Conservation (phyloP, 2,329 filamentous ascomycete genomes). For the Aspergillus persii region DNA sequence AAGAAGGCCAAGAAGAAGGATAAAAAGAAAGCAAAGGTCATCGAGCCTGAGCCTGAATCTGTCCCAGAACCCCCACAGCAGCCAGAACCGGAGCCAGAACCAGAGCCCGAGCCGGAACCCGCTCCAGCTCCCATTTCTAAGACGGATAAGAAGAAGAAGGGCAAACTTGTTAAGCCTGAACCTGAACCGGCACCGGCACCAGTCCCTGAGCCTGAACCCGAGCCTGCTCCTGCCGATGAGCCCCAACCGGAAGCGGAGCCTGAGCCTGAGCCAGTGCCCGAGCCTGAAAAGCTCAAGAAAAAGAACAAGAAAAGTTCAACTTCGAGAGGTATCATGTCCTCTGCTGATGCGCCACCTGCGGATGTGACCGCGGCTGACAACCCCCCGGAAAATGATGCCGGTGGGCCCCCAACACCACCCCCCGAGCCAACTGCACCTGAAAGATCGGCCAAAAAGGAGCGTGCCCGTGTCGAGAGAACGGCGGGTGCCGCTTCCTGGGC, state of each 20-base stretch:
- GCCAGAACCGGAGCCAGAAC: slow-evolving; percentile 31
- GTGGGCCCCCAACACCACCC: slow-evolving; percentile 49
- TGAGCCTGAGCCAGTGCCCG: slow-evolving; percentile 19
- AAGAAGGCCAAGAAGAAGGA: slow-evolving; percentile 20
- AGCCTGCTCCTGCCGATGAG: slow-evolving; percentile 22
- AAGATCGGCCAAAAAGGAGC: slow-evolving; percentile 67
- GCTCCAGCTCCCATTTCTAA: slow-evolving; percentile 26
- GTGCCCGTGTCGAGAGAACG: slow-evolving; percentile 71
- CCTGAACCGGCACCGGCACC: slow-evolving; percentile 20
- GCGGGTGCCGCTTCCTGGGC: slow-evolving; percentile 68
- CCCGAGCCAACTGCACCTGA: slow-evolving; percentile 55
- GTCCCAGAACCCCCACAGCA: slow-evolving; percentile 31
- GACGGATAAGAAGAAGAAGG: slow-evolving; percentile 26
- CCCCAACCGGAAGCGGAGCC: slow-evolving; percentile 15
- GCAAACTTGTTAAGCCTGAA: slow-evolving; percentile 25
- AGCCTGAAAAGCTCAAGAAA: slow-evolving; percentile 29
- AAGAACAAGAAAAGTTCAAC: slow-evolving; percentile 35
- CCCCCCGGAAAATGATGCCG: slow-evolving; percentile 25
- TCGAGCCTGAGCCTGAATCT: slow-evolving; percentile 34
- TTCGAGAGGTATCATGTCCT: slow-evolving; percentile 19
- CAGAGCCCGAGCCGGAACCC: slow-evolving; percentile 20
- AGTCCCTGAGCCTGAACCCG: slow-evolving; percentile 18
- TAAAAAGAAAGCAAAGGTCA: slow-evolving; percentile 24
- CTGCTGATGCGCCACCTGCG: slow-evolving; percentile 50
- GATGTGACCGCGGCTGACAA: slow-evolving; percentile 38